Base-by-base conservation (phyloP, 2,329 filamentous ascomycete genomes). In the Geosmithia flava region DNA sequence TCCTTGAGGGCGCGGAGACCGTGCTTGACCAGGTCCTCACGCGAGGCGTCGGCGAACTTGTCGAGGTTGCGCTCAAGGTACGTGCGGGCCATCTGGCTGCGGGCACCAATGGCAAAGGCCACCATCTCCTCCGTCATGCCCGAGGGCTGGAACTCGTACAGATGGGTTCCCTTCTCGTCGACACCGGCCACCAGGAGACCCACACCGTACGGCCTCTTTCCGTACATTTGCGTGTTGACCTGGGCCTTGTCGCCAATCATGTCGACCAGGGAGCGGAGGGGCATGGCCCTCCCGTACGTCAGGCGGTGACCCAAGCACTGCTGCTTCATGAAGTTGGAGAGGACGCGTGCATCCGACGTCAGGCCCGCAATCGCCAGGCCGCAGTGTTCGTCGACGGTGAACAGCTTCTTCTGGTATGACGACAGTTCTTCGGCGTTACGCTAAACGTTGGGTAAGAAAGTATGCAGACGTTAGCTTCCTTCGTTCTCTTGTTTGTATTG, bases 291-390 rank as follows among this genome's bases (percentile, higher is more conserved):
- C 69, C 87, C 91, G 74, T 95, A 97, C 50, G 89, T 95, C 59
- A 98, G 83, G 67, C 91, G 89, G 60, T 93, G 91, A 61, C 87
- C 86, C 61, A 98, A 87, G 54, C 88, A 95, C 72, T 97, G 93
- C 72, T 95, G 89, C 76, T 96, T 97, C 91, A 98, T 97, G 76
- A 96, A 98, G 80, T 98, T 98, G 76, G 90, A 96, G 59, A 98
- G 89, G 59, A 98, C 93, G 62, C 93, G 93, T 63, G 91, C 93
- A 69, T 98, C 93, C 50, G 91, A 96, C 56, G 93, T 93, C 53
- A 98, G 87, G 59, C 93, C 93, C 56, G 93, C 93, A 60, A 98
- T 94, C 60, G 91, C 89, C 61, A 98, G 83, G 57, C 90, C 93
- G 59, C 93, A 84, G 69, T 98, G 93, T 60, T 91, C 87, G 69